phyloP scores from a whole-genome alignment of 805 yeast genomes.

The Candida taoyuanica region DNA sequence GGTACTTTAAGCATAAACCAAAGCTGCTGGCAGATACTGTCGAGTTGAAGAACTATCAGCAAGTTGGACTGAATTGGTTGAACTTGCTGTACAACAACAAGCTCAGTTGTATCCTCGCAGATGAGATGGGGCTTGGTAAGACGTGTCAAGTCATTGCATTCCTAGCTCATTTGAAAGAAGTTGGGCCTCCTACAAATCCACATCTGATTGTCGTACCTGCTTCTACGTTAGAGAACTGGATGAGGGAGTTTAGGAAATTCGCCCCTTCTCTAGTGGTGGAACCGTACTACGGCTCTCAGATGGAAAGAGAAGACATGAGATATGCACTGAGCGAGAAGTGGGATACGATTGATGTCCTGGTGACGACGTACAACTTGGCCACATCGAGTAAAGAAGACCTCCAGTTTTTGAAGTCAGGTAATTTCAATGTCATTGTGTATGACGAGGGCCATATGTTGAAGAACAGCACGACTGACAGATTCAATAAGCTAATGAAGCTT shows the following conservation, averaged over 20 bases:
- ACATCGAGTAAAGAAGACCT: conserved; percentile 81
- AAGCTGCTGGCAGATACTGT: conserved; percentile 55
- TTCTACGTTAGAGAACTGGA: conserved; percentile 95
- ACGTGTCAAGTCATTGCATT: conserved; percentile 95
- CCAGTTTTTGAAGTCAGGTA: conserved; percentile 65
- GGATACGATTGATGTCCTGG: conserved; percentile 73
- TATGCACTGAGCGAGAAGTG: conserved; percentile 53
- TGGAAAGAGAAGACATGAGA: conserved; percentile 81
- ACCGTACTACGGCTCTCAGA: conserved; percentile 89
- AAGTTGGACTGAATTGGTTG: conserved; percentile 96
- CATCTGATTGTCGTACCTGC: conserved; percentile 95
- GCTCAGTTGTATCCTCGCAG: conserved; percentile 91
- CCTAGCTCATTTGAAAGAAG: conserved; percentile 74
- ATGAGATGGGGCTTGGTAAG: conserved; percentile 98
- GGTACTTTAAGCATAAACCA: conserved; percentile 71
- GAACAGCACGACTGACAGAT: conserved; percentile 84
- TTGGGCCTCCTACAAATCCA: conserved; percentile 58
- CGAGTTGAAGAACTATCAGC: conserved; percentile 82
- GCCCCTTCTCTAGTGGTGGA: conserved; percentile 78
- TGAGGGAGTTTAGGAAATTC: conserved; percentile 87
- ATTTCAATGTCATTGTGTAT: conserved; percentile 84
- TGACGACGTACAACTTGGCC: conserved; percentile 91
- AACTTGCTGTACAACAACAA: conserved; percentile 69
- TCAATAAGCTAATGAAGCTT: conserved; percentile 78
- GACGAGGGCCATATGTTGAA: conserved; percentile 98